Conservation (phyloP, 441 rosid species). For the Theobroma grandiflorum region DNA sequence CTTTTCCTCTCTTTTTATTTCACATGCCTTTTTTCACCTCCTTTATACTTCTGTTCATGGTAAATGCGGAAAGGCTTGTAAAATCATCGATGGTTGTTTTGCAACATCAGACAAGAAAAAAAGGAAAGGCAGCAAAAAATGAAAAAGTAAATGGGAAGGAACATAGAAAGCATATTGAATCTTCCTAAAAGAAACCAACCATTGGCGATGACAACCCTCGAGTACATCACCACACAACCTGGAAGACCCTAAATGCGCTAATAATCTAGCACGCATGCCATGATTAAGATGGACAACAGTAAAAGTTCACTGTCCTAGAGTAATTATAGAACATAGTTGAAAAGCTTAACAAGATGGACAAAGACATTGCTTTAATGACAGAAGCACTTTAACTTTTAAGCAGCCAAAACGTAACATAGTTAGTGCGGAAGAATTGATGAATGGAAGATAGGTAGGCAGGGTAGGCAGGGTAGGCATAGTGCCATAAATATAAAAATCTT, state of each 20-base stretch:
- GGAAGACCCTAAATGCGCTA: too few relatives aligned
- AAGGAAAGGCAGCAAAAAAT: not conserved
- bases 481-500: not conserved
- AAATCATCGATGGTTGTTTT: not conserved
- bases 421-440: not conserved
- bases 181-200: not conserved
- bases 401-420: not conserved
- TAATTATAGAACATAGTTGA: not conserved
- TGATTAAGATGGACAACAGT: not conserved
- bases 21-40: not conserved
- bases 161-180: not conserved
- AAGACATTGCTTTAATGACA: not conserved
- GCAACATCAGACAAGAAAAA: conserved; percentile 1
- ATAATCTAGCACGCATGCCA: not conserved
- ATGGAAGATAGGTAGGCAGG: not conserved
- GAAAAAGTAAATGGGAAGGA: not conserved
- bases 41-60: not conserved
- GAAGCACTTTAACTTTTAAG: not conserved
- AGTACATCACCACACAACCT: not conserved
- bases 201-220: not conserved
- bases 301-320: not conserved
- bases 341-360: not conserved
- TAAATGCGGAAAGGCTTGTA: not conserved
- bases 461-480: not conserved
- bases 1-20: too few relatives aligned